Base-by-base conservation (phyloP, 176 grass and related monocot genomes). In the Puya raimondii region DNA sequence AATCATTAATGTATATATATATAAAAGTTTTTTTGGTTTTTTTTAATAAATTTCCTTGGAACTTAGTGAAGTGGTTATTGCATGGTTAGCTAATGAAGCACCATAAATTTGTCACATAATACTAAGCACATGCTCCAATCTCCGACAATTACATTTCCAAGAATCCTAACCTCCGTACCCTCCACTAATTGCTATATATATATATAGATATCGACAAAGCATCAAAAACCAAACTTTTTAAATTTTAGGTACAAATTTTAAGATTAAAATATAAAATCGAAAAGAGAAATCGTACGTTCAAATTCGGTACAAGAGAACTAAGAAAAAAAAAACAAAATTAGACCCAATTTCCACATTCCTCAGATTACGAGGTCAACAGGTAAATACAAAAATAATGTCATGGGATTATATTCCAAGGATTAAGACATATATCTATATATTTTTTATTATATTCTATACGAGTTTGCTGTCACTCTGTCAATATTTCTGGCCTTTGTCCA, bases 131-230 rank as follows among this genome's bases (percentile, higher is more conserved):
- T 9, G 17, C 56, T 18, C 56, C 56, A 21, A 59, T 59, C 56
- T 59, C 56, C 56, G 56, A 59, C 56, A 59, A 17, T 59, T 59
- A 59, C 56, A 59, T 59, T 59, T 59, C 56, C 56, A 59, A 59
- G 56, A 59, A 21, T 59, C 56, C 56, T 9, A 59, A 59, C 15
- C 2, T 59, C 56, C 56, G 56, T 59, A 59, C 56, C 0, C 56
- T 59, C 53, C 53, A 42, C n/a, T 2, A 4, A 59, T 59, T 59
- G 56, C 56, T 18, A 16, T 3, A 59, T 11, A 14, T 14, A 58
- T 17, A 58, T 26, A 26, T 26, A 18, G 53, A 58, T 26, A 26
- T 26, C 1, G 53, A 20, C 53, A 58, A 26, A 26, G 25, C 25
- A 26, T 26, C 25, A 59, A 1, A 17, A 21, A 10, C 56, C 56